A percentile compares a stretch with the other conserved stretches of the same genome.
These are phyloP conservation scores for Rhododendron henanense DNA, from an alignment of 148 eudicot species.

Conservation along the genomic window DNA sequence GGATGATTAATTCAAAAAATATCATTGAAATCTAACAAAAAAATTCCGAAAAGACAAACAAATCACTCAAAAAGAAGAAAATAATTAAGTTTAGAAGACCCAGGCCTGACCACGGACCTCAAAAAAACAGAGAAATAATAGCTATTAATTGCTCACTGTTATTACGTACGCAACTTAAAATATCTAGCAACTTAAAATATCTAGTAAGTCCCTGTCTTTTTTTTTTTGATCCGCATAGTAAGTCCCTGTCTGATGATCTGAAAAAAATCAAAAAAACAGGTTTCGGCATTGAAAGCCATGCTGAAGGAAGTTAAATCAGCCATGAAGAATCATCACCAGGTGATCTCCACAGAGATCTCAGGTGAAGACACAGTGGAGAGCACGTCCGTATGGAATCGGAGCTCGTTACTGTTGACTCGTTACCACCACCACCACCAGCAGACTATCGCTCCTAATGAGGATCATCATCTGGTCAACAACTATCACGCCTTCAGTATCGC, in stretches of 20 bases:
- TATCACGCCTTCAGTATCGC: conserved; percentile 22
- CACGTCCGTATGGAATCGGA: conserved; percentile 25
- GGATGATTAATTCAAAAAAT: no score
- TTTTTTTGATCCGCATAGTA: no score
- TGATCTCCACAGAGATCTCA: conserved; percentile 35
- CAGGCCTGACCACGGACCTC: no score
- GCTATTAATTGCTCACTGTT: not conserved
- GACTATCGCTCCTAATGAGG: not conserved
- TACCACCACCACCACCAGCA: not conserved
- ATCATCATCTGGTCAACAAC: not conserved
- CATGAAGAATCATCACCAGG: conserved; percentile 36
- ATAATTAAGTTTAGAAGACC: no score
- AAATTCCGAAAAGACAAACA: no score
- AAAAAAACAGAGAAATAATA: no score
- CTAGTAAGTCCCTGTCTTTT: no score
- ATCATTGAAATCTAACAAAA: no score
- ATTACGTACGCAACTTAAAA: not conserved
- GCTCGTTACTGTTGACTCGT: conserved; percentile 4
- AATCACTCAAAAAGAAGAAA: no score
- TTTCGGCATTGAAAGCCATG: conserved; percentile 14
- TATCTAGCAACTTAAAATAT: not conserved
- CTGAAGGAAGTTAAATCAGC: conserved; percentile 30
- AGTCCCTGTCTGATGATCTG: not conserved
- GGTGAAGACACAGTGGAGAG: conserved; percentile 55
- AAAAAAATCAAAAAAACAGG: conserved; percentile 1